A percentile compares a stretch with the other conserved stretches of the same genome.
phyloP scores from a whole-genome alignment of 495 filamentous ascomycete species.

The Platismatia glauca region DNA sequence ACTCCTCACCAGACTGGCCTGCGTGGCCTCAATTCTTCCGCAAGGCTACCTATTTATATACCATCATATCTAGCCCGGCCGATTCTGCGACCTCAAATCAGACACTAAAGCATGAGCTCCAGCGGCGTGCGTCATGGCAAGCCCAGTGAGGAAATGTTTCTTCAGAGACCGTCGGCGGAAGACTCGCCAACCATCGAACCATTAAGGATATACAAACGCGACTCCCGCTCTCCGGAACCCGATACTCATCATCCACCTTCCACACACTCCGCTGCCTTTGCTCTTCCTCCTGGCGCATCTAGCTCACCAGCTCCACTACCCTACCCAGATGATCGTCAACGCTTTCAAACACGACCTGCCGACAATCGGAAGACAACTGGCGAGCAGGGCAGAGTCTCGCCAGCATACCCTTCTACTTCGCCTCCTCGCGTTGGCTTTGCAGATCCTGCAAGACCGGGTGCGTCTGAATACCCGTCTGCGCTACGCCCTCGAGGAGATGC shows the following conservation, averaged over 20 bases:
- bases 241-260: constrained; percentile 38
- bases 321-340: constrained; percentile 65
- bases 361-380: constrained; percentile 23
- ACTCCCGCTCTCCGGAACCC: constrained; percentile 41
- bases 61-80: constrained; percentile 5
- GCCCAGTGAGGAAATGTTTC: constrained; percentile 60
- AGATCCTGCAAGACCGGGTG: constrained; percentile 25
- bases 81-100: constrained; percentile 9
- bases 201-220: constrained; percentile 72
- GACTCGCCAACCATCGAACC: constrained; percentile 73
- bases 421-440: constrained; percentile 30
- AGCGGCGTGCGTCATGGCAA: constrained; percentile 40
- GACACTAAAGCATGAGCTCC: constrained; percentile 22
- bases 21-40: background rate
- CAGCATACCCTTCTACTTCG: constrained; percentile 24
- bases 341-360: constrained; percentile 31
- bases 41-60: constrained; percentile 17
- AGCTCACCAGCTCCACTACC: constrained; percentile 58
- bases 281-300: constrained; percentile 52
- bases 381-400: constrained; percentile 22
- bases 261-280: constrained; percentile 39
- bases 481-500: constrained; percentile 41
- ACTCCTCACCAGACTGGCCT: background rate
- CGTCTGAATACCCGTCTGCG: constrained; percentile 36
- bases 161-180: constrained; percentile 46